Base-by-base conservation (phyloP, 768 basidiomycete species). In the Pleurotus pulmonarius region DNA sequence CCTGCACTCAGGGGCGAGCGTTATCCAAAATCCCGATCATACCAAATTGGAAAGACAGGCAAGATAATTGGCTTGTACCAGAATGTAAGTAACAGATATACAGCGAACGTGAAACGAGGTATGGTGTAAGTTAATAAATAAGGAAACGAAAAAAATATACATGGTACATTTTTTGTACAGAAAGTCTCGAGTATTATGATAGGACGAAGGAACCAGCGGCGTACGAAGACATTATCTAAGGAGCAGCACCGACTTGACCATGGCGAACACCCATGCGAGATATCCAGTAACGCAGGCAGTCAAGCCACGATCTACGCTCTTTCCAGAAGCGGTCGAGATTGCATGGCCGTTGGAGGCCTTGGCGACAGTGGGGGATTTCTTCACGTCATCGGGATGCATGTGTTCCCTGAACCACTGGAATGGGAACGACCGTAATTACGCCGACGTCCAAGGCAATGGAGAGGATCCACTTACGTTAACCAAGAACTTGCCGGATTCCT, bases 401-500 rank as follows among this genome's bases (percentile, higher is more conserved):
- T 75, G 70, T 18, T 73, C 73, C 18, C 67, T 67, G 61, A 78
- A 77, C 73, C 73, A 78, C 76, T 78, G 54, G 29, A 26, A 58
- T 8, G 53, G 53, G 29, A 39, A 43, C n/a, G 15, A 39, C 25
- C 2, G 40, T 15, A 52, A 48, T 4, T 38, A 40, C 18, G 26
- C 37, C 52, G 39, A 56, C 22, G 16, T 22, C 7, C n/a, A 24
- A 13, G 9, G 15, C 2, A 22, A 11, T 13, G 9, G 12, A 26
- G 46, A 47, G 39, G 24, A 29, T 37, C 51, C 24, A 58, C 71
- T 45, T 55, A 82, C 84, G 74, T 85, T 73, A 45, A 79, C 63
- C 12, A 87, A 64, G 70, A 84, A 83, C 57, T 75, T 75, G 26
- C 79, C 82, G 12, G 82, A 86, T 13, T 79, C 80, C 63, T 88